Base-by-base conservation (phyloP, 2,329 filamentous ascomycete species). In the Hysterium pulicare region DNA sequence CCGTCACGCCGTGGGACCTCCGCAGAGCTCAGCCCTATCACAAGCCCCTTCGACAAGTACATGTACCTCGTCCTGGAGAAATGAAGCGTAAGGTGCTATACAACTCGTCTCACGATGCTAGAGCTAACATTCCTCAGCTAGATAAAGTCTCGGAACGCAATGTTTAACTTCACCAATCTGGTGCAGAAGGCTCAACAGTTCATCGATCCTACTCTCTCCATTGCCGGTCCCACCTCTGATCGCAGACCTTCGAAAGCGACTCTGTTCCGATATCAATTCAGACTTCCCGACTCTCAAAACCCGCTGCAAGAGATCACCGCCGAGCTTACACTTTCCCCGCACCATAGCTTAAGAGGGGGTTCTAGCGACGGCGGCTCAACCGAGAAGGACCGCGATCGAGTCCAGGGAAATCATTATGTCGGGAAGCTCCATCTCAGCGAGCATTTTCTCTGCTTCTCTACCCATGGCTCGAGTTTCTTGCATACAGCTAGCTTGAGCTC, bases 271-370 rank as follows among this genome's bases (percentile, higher is more conserved):
- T 85, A 86, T 67, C 93, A 98, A 71, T 98, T 98, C 74, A 88
- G 93, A 53, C 84, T 98, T 24, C 93, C 93, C 34, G 83, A 89
- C 61, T 86, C 88, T 30, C 91, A 98, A 71, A 90, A 87, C 49
- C 93, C 93, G 42, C 79, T 97, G 44, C 90, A 94, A 71, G 93
- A 98, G 74, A 96, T 98, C 71, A 90, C 87, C 47, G 90, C 93
- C 61, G 93, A 98, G 74, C 81, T 98, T 46, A 94, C 90, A 43
- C 87, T 98, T 45, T 42, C 83, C 81, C 48, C 81, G 81, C 50
- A 87, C 84, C 67, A 78, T 74, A 54, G 66, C 58, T 49, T 47
- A 80, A 84, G 62, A 57, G 51, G 54, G 44, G 38, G 42, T 20
- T 41, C 51, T 26, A 53, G 58, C 46, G 62, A 70, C 36, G 54